Evolutionary conservation across 2,329 filamentous ascomycete genomes (phyloP), one percentile per base, ranked within the genome.

Genomic region (Cladosporium sp.): DNA sequence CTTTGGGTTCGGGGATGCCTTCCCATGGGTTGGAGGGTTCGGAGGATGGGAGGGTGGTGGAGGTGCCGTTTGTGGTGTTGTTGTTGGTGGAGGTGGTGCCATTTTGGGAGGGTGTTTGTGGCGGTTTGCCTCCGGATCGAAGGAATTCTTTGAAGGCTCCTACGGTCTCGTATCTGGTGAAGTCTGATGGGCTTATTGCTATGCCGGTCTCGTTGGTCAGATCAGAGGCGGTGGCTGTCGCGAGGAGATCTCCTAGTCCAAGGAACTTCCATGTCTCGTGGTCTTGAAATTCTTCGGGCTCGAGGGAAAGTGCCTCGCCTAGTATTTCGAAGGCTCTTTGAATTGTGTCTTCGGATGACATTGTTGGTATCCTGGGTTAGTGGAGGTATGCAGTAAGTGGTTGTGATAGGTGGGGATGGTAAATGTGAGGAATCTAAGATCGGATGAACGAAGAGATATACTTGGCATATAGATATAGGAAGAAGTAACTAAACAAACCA

Each of bases 211-310:
- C 56, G 20, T 52, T 56, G 30, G 52, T 58, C 19, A 65, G 49
- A 53, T 65, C 63, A 7, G 60, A 54, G 7, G 58, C 58, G 4
- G 60, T 63, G 20, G 63, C 63, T 12, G 56, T 43, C 12, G 61
- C 61, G 38, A 62, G 55, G 19, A 63, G 55, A 37, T 60, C 62
- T 3, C 55, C 54, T 7, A 65, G 52, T 13, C 63, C 63, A 36
- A 63, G 57, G 44, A 64, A 65, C 36, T 56, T 61, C 63, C 63
- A 65, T 36, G 57, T 64, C 48, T 65, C 63, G 50, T 62, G 48
- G 47, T 64, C 62, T 40, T 58, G 56, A 15, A 65, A 58, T 4
- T 64, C 61, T 11, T 56, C 51, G 1, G 61, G 58, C 15, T 64
- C 61, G 37, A 59, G 50, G 8, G 60, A 61, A 7, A 65, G 50